Evolutionary conservation across 208 protist species (phyloP), one percentile per base, ranked within the genome.

Genomic region (Crithidia mellificae): DNA sequence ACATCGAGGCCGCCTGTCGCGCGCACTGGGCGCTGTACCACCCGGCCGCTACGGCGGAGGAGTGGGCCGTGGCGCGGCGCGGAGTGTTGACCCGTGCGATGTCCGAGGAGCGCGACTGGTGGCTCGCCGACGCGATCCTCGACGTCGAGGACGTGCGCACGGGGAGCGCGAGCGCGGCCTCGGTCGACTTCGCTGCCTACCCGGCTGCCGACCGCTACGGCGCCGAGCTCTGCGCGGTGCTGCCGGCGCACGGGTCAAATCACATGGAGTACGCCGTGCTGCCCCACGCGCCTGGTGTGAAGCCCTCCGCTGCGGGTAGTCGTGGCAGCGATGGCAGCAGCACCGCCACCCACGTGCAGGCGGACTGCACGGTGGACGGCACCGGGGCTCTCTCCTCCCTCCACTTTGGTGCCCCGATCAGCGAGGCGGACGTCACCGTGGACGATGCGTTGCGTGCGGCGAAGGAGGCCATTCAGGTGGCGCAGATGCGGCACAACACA

Each of bases 1-100:
- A 15, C 17, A 74, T 88, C 50, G 86, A 96, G 74, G 73, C 80
- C 6, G 44, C 39, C 12, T 84, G 77, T 59, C 78, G 72, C 19
- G 80, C 81, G 24, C 88, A 93, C 71, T 96, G 87, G 88, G 56
- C 56, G 12, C 72, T 94, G n/a, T 83, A 87, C 63, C 79, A 93
- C 74, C 88, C 91, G 0, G 87, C 86, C 17, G 87, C 88, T 7
- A 88, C 53, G 7, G 83, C 73, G n/a, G 76, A 73, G 39, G 91
- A 96, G 83, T 96, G 91, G 91, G 84, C 86, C 24, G 56, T 62
- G 27, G 84, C 68, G 30, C 87, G 91, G 32, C 81, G 88, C 15
- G 34, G 46, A 38, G 88, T 89, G 30, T 77, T 96, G n/a, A 44
- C 76, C 39, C 59, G 57, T 30, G 88, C 91, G 8, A 81, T 91